A percentile compares a stretch with the other conserved stretches of the same genome.
Evolutionary conservation across 73 alveolate genomes (phyloP).

Genomic region (Loxodes magnus): DNA sequence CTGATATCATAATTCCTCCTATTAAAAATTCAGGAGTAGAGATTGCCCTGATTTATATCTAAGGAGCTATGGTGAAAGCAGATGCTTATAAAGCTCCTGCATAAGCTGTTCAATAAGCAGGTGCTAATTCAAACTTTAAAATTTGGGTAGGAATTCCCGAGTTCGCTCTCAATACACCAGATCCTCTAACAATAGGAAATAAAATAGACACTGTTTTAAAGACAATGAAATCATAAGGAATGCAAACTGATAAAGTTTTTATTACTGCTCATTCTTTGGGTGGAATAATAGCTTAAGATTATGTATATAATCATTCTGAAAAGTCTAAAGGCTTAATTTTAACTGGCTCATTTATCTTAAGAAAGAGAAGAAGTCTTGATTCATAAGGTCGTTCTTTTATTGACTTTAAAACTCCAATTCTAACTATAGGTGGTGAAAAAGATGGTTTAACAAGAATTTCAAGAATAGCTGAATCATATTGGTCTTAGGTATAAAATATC

Average conservation of each 20-base stretch:
- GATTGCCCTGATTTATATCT: conserved; percentile 4
- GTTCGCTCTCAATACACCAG: conserved; percentile 4
- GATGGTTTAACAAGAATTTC: conserved; percentile 12
- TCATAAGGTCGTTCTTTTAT: not conserved
- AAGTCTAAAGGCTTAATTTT: conserved; percentile 26
- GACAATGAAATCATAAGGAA: not conserved
- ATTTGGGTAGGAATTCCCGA: conserved; percentile 8
- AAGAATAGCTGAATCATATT: no score
- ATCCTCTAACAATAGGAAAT: conserved; percentile 8
- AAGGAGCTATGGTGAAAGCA: conserved; percentile 13
- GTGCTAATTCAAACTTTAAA: conserved; percentile 1
- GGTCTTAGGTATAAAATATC: not conserved
- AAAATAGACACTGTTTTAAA: not conserved
- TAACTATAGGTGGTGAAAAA: conserved; percentile 11
- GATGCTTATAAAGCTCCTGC: conserved; percentile 12
- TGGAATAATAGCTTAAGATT: conserved; percentile 7
- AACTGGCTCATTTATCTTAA: conserved; percentile 12
- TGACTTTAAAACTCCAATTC: conserved; percentile 5
- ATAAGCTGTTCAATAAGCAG: not conserved
- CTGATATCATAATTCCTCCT: conserved; percentile 10
- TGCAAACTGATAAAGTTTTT: conserved; percentile 4
- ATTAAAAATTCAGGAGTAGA: conserved; percentile 1
- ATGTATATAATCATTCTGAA: no score
- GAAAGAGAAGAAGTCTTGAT: not conserved
- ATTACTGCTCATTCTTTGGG: conserved; percentile 23